These are phyloP conservation scores for Silene conica DNA, from an alignment of 148 eudicot species.

Conservation along the genomic window DNA sequence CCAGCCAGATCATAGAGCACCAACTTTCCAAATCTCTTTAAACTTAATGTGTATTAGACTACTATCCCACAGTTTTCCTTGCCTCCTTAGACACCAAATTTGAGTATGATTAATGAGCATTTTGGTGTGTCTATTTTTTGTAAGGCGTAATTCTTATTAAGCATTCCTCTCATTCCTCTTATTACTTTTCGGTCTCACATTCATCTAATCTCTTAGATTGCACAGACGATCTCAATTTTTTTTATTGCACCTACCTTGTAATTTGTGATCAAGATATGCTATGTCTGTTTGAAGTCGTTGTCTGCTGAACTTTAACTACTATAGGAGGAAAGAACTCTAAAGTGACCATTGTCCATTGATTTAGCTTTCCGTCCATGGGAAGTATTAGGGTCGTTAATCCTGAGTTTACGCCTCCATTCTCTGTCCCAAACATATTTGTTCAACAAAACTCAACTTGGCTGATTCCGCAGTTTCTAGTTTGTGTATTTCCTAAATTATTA, in stretches of 20 bases:
- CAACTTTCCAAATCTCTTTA: too few species aligned
- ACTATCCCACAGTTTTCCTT: too few species aligned
- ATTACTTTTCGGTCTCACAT: too few species aligned
- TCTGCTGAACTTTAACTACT: not conserved
- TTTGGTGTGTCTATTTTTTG: too few species aligned
- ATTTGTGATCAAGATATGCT: not conserved
- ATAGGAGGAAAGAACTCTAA: not conserved
- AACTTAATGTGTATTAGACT: too few species aligned
- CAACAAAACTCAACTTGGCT: not conserved
- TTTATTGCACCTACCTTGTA: not conserved
- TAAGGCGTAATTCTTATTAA: too few species aligned
- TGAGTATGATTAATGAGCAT: too few species aligned
- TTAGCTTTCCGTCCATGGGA: not conserved
- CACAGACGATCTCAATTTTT: too few species aligned
- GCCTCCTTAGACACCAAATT: too few species aligned
- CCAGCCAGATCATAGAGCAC: too few species aligned
- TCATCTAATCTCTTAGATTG: too few species aligned
- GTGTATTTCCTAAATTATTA: not conserved
- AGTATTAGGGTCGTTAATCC: not conserved
- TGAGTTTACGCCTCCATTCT: not conserved
- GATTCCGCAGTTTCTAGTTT: not conserved
- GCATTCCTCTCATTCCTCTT: too few species aligned
- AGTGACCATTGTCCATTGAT: not conserved
- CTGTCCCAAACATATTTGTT: not conserved
- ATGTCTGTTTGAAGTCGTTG: not conserved